Conservation (phyloP, 2,329 filamentous ascomycete species). For the Sporothrix schenckii region DNA sequence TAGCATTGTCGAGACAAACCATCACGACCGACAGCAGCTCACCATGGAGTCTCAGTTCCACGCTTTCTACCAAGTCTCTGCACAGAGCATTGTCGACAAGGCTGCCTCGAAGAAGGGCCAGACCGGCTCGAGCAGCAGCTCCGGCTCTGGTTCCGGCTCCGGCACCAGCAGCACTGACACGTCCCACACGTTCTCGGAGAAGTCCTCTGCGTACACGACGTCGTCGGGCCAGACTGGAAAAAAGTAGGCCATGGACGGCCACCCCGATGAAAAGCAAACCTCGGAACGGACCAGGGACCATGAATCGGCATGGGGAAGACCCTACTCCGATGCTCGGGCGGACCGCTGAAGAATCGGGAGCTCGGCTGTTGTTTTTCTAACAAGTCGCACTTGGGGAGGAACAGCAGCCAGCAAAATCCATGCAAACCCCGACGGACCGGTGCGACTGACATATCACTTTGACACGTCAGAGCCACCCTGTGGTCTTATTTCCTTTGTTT, state of each 20-base stretch:
- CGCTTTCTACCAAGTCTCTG: conserved; percentile 27
- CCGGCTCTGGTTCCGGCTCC: neutral
- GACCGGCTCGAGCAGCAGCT: neutral
- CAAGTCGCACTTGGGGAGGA: neutral
- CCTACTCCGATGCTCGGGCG: neutral
- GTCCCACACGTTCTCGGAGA: conserved; percentile 15
- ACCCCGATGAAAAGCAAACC: neutral
- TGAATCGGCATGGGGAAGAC: conserved; percentile 8
- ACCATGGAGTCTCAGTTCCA: conserved; percentile 27
- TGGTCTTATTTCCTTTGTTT: neutral
- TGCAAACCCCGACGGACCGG: conserved; percentile 17
- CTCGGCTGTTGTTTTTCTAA: conserved; percentile 10
- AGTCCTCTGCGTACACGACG: conserved; percentile 14
- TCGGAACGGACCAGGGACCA: neutral
- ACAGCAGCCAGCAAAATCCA: conserved; percentile 4
- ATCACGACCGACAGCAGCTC: neutral
- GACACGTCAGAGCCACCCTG: conserved; percentile 18
- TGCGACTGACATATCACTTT: conserved; percentile 17
- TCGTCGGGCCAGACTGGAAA: conserved; percentile 13
- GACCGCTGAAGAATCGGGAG: conserved; percentile 20
- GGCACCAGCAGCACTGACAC: neutral
- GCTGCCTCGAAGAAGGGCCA: conserved; percentile 19
- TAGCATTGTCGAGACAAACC: neutral
- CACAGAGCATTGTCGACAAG: conserved; percentile 22
- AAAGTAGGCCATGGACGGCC: neutral